These are phyloP conservation scores for Colletotrichum sp. DNA, from an alignment of 2,329 filamentous ascomycete species.

Conservation along the genomic window DNA sequence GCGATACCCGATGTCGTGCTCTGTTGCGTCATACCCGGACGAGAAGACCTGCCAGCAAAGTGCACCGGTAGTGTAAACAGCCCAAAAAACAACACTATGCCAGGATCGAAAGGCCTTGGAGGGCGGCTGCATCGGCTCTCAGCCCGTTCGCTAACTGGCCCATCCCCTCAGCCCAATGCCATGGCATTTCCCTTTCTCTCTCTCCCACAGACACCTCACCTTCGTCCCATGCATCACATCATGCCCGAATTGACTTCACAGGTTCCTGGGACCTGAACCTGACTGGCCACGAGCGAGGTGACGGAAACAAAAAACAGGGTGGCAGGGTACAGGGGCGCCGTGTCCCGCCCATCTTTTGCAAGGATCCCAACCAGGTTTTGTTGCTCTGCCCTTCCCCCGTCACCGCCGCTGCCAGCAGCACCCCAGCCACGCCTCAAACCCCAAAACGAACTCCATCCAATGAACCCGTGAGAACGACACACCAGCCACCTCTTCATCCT, in stretches of 20 bases:
- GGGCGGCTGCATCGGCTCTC: conserved; percentile 9
- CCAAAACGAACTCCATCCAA: not conserved
- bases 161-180: not conserved
- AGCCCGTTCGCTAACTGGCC: conserved; percentile 10
- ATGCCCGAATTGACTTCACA: not conserved
- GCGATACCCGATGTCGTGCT: conserved; percentile 19
- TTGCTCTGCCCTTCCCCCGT: not conserved
- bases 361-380: not conserved
- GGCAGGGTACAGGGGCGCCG: not conserved
- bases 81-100: not conserved
- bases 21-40: conserved; percentile 20
- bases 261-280: not conserved
- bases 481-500: not conserved
- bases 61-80: not conserved
- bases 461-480: not conserved
- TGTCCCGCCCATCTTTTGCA: not conserved
- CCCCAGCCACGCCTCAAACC: not conserved
- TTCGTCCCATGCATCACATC: not conserved
- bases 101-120: not conserved
- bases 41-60: not conserved
- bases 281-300: not conserved
- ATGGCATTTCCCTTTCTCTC: not conserved
- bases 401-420: conserved; percentile 4
- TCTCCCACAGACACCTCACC: too few species aligned
- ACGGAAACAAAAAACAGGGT: not conserved